These are phyloP conservation scores for Dinochytrium kinnereticum DNA, from an alignment of 371 early-diverging fungal species.

Conservation along the genomic window DNA sequence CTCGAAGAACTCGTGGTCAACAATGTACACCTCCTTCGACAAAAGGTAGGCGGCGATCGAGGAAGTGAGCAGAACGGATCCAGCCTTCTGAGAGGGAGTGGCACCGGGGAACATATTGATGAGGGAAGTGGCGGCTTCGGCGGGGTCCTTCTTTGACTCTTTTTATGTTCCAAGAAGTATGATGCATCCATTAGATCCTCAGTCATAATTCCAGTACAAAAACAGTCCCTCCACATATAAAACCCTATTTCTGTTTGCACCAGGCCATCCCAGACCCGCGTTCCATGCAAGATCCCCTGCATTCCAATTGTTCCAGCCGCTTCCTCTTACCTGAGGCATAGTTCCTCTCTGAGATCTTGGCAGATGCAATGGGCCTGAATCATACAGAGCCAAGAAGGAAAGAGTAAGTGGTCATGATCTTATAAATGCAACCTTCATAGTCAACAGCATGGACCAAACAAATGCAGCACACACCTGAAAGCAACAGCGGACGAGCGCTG, in stretches of 20 bases:
- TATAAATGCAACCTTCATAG: no score
- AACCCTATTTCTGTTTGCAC: no score
- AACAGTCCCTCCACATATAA: no score
- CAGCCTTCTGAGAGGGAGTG: slow-evolving; percentile 86
- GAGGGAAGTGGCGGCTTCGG: slow-evolving; percentile 81
- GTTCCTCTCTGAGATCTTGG: slow-evolving; percentile 9
- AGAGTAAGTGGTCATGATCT: background rate
- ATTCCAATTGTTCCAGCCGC: background rate
- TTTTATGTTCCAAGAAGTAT: background rate
- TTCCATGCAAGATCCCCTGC: background rate
- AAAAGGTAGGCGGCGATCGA: slow-evolving; percentile 87
- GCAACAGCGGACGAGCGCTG: background rate
- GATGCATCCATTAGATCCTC: background rate
- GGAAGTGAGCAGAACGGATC: slow-evolving; percentile 81
- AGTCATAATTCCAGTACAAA: no score
- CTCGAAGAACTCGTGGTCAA: slow-evolving; percentile 93
- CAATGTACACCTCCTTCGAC: slow-evolving; percentile 95
- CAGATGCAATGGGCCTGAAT: background rate
- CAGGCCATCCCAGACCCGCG: background rate
- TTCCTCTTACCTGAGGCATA: slow-evolving; percentile 3
- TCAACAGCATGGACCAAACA: background rate
- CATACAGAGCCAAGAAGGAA: background rate
- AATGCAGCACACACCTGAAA: background rate
- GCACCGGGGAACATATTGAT: slow-evolving; percentile 92
- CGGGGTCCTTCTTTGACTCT: slow-evolving; percentile 50